Percentiles rank a stretch among this genome's conserved stretches.
These are phyloP conservation scores for Epichloe aotearoae DNA, from an alignment of 2,329 filamentous ascomycete genomes.

Conservation along the genomic window DNA sequence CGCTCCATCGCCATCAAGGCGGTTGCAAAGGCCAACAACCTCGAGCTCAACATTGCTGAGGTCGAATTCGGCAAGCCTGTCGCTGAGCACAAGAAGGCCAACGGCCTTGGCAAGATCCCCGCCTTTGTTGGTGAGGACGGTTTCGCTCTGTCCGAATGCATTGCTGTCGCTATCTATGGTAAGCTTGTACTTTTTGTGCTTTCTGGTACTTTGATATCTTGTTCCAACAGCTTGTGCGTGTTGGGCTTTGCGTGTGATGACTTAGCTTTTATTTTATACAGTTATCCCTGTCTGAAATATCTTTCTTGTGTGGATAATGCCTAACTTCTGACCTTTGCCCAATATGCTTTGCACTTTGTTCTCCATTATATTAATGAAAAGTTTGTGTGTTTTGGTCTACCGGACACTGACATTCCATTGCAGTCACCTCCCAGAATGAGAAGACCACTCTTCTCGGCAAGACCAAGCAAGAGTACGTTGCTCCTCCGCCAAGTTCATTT, in stretches of 20 bases:
- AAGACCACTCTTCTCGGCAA: slow-evolving; percentile 98
- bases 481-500: neutral
- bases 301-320: slow-evolving; percentile 67
- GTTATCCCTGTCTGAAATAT: slow-evolving; percentile 98
- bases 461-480: slow-evolving; percentile 91
- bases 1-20: slow-evolving; percentile 80
- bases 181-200: slow-evolving; percentile 28
- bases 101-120: slow-evolving; percentile 81
- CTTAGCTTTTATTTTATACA: slow-evolving; percentile 59
- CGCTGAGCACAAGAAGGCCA: slow-evolving; percentile 71
- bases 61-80: slow-evolving; percentile 52
- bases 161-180: slow-evolving; percentile 97
- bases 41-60: slow-evolving; percentile 77
- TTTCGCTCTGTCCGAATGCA: slow-evolving; percentile 75
- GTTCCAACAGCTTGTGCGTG: neutral
- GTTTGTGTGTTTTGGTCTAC: neutral
- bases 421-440: slow-evolving; percentile 98
- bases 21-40: slow-evolving; percentile 93
- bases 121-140: slow-evolving; percentile 88
- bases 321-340: slow-evolving; percentile 61
- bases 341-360: slow-evolving; percentile 10
- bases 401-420: slow-evolving; percentile 18
- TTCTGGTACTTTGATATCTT: neutral
- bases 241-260: slow-evolving; percentile 43
- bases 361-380: neutral